Percentiles rank a stretch among this genome's conserved stretches.
phyloP scores from a whole-genome alignment of 768 basidiomycete species.

The Rossbeevera mucosa region DNA sequence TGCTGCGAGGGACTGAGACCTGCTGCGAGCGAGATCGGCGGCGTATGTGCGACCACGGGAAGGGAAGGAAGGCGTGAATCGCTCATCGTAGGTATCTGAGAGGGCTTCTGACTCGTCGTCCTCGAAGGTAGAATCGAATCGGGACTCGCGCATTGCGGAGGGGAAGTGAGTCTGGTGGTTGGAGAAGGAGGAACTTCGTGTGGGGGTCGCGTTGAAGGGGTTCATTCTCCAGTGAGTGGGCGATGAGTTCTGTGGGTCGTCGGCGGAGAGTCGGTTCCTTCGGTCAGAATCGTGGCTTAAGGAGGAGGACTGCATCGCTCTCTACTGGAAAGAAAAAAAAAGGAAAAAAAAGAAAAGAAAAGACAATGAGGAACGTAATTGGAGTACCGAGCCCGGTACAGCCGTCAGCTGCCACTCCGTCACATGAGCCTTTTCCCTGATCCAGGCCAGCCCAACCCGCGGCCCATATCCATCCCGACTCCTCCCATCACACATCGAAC shows the following conservation, averaged over 20 bases:
- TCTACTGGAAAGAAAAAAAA: not conserved
- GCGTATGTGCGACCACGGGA: constrained; percentile 57
- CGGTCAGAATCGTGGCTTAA: constrained; percentile 42
- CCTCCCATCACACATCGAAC: constrained; percentile 55
- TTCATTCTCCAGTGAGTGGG: constrained; percentile 48
- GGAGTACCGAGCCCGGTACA: constrained; percentile 1
- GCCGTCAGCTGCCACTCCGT: constrained; percentile 11
- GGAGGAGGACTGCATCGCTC: constrained; percentile 33
- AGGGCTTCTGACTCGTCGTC: constrained; percentile 71
- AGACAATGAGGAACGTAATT: not conserved
- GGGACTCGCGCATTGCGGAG: constrained; percentile 59
- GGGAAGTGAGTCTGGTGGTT: constrained; percentile 53
- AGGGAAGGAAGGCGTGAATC: constrained; percentile 41
- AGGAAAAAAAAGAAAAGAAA: not conserved
- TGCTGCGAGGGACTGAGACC: constrained; percentile 73
- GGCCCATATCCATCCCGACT: not conserved
- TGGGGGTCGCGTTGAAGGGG: constrained; percentile 47
- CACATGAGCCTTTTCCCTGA: constrained; percentile 1
- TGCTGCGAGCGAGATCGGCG: constrained; percentile 63
- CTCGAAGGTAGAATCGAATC: constrained; percentile 76
- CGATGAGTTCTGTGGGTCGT: constrained; percentile 45
- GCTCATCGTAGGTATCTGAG: constrained; percentile 61
- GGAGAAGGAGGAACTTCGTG: constrained; percentile 67
- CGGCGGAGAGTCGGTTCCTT: constrained; percentile 52
- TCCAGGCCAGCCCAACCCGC: constrained; percentile 5